Base-by-base conservation (phyloP, 148 eudicot species). In the Rheum nobile region DNA sequence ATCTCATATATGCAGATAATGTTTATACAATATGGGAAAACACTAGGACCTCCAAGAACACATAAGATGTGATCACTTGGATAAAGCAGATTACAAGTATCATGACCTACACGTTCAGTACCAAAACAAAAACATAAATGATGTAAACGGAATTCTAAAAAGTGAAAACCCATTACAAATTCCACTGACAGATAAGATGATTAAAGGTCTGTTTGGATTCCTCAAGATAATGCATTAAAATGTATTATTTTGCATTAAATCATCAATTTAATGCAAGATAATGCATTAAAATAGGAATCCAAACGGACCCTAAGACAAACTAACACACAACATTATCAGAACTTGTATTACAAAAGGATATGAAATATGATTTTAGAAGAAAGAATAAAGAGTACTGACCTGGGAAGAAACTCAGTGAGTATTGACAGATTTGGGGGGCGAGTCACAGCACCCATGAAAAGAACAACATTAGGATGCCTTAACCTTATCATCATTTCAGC, bases 371-470 rank as follows among this genome's bases (percentile, higher is more conserved):
- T 6, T 63, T 26, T 54, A 42, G 55, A 52, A 59, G 24, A 74
- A 71, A 59, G 8, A 29, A 12, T 12, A n/a, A 75, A 16, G 17
- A n/a, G 43, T 47, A 75, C 77, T 80, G 65, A 90, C 99, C 97
- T 92, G 73, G 99, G 99, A 55, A 95, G 87, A 78, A 82, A 92
- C 83, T 95, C 99, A 1, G 99, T 95, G 77, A 95, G 81, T 77
- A 95, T 95, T 67, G 99, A 95, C 75, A 95, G 91, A 84, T 95
- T 84, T 61, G 99, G 99, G 65, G 99, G 89, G 7, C 88, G 89
- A 46, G 96, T 87, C 74, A 95, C 99, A 52, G 99, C 99, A 78
- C 97, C 99, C 99, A 91, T 95, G 85, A 95, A 92, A 78, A 95
- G 97, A 81, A 95, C 99, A 28, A 95, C 92, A 85, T 95, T 95